Evolutionary conservation across 139 green algal genomes (phyloP), one percentile per base, ranked within the genome.

Genomic region (Closterium sp.): DNA sequence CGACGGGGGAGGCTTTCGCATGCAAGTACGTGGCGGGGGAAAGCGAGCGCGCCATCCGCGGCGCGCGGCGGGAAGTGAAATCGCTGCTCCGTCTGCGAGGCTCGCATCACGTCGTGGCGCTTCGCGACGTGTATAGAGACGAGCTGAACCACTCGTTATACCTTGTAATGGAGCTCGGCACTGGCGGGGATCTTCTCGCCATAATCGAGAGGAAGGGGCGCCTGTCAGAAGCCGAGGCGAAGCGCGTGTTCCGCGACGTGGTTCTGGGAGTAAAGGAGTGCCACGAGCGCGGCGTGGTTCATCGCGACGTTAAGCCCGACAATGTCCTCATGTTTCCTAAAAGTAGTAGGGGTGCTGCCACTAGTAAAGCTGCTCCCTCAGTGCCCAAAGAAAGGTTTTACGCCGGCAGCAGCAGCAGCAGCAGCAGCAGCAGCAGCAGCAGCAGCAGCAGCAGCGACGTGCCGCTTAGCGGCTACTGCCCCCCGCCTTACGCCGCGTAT

Each of bases 51-150:
- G 97, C 98, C 91, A 95, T 98, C 23, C 96, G 97, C 55, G 97
- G 98, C 89, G 96, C 98, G 76, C 93, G 95, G 92, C 95, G 97
- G 0, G 97, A 99, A 91, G 97, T 99, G 87, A 96, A 97, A 69
- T 69, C 43, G 43, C 43, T 69, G 8, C 43, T 69, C 10, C 43
- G 43, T 16, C 43, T 69, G 43, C 43, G 43, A 12, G 43, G 43
- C 43, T 25, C 43, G 43, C 9, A 25, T 16, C 43, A 69, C 43
- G 43, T 69, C 43, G 43, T 69, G 43, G 43, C 43, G 43, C 43
- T 69, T 69, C 43, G 43, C 43, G 43, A 69, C 43, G 43, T 69
- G 43, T 69, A 69, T 69, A 69, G 23, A 69, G 43, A 69, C 43
- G 43, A 69, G 43, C 43, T 5, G 43, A 69, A 69, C 43, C 43